These are phyloP conservation scores for Colletotrichum salicis DNA, from an alignment of 2,329 filamentous ascomycete genomes.

Conservation along the genomic window DNA sequence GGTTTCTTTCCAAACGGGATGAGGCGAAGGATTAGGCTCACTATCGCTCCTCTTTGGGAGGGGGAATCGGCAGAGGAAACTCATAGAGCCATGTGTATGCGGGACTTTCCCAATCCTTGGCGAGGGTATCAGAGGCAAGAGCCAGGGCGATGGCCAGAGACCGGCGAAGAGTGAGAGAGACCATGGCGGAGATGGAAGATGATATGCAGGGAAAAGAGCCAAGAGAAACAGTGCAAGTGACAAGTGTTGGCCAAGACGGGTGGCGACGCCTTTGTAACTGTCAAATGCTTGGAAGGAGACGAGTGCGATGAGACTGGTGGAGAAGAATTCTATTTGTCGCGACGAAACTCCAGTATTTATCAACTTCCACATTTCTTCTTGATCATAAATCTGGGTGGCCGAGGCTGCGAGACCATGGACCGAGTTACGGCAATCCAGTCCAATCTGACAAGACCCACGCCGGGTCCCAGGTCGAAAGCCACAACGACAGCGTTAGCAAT, in stretches of 20 bases:
- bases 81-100: constrained; percentile 34
- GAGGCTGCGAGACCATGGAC: neutral
- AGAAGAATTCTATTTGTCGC: neutral
- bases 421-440: neutral
- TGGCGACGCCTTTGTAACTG: constrained; percentile 22
- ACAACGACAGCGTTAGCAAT: neutral
- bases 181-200: constrained; percentile 10
- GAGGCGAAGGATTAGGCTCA: constrained; percentile 31
- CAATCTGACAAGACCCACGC: neutral
- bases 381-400: neutral
- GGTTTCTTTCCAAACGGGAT: neutral
- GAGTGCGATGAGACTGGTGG: constrained; percentile 21
- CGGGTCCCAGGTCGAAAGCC: neutral
- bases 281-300: neutral
- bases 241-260: constrained; percentile 27
- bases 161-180: constrained; percentile 31
- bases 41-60: constrained; percentile 54
- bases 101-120: constrained; percentile 33
- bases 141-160: constrained; percentile 26
- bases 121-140: constrained; percentile 28
- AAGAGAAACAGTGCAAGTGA: constrained; percentile 9
- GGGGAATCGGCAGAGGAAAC: constrained; percentile 41
- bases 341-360: constrained; percentile 26
- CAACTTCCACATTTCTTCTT: neutral
- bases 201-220: constrained; percentile 4